phyloP scores from a whole-genome alignment of 2,329 filamentous ascomycete species.

The Juglanconis oblonga region DNA sequence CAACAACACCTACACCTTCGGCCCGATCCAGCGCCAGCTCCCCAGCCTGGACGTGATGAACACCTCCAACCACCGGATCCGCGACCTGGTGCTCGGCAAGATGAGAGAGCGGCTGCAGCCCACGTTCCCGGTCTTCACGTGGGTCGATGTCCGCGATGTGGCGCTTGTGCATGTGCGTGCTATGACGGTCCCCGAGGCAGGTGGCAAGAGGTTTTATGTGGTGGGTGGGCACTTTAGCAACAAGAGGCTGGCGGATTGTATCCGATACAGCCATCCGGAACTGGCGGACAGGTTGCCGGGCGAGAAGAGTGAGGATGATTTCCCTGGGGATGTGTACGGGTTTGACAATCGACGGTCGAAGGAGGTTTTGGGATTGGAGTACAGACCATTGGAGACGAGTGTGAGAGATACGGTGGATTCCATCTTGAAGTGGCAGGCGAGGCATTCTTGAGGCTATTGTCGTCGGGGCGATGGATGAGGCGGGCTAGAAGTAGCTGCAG shows the following conservation, averaged over 20 bases:
- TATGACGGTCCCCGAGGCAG: neutral
- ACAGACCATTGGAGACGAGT: slow-evolving; percentile 53
- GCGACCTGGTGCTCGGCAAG: slow-evolving; percentile 61
- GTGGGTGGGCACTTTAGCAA: slow-evolving; percentile 46
- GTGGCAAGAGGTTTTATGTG: slow-evolving; percentile 46
- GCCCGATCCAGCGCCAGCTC: slow-evolving; percentile 62
- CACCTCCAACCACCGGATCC: slow-evolving; percentile 68
- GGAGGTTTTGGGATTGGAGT: slow-evolving; percentile 58
- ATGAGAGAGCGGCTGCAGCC: slow-evolving; percentile 49
- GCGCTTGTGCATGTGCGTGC: slow-evolving; percentile 12
- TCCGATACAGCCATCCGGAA: slow-evolving; percentile 47
- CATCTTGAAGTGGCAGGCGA: slow-evolving; percentile 25
- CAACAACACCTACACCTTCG: slow-evolving; percentile 61
- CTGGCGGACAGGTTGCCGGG: slow-evolving; percentile 42
- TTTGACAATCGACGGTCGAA: slow-evolving; percentile 55
- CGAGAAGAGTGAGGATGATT: slow-evolving; percentile 20
- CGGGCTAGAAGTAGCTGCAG: too few relatives aligned
- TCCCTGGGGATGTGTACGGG: slow-evolving; percentile 47
- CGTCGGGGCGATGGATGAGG: too few relatives aligned
- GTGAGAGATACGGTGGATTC: slow-evolving; percentile 57
- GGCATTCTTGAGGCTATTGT: neutral
- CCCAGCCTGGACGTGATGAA: slow-evolving; percentile 64
- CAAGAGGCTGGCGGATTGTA: slow-evolving; percentile 39
- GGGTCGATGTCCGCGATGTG: slow-evolving; percentile 23
- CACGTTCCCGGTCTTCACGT: slow-evolving; percentile 27